Conservation (phyloP, 164 flowering plant genomes). For the Pachysandra terminalis region DNA sequence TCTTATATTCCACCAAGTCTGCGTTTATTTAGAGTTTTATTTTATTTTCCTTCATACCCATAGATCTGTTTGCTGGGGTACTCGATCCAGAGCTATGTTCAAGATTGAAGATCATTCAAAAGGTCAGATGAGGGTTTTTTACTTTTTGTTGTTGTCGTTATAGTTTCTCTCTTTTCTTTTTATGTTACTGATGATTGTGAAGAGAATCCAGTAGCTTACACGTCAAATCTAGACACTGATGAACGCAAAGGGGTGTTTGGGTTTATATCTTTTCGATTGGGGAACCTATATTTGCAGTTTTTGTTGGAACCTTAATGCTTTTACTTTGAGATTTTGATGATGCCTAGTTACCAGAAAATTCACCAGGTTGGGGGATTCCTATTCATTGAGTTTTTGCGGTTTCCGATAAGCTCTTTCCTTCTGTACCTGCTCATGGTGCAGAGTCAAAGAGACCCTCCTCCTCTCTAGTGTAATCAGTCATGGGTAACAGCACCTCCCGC, state of each 20-base stretch:
- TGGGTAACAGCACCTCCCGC: constrained; percentile 37
- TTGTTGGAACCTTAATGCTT: constrained; percentile 5
- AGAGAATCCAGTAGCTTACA: background rate
- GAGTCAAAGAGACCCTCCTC: constrained; percentile 23
- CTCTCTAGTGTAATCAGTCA: constrained; percentile 15
- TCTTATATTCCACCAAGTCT: constrained; percentile 1
- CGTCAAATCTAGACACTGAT: background rate
- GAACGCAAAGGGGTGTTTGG: background rate
- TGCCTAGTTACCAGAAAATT: constrained; percentile 24
- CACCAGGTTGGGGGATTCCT: constrained; percentile 23
- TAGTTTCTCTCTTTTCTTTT: background rate
- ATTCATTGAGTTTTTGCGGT: constrained; percentile 3
- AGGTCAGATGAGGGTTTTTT: constrained; percentile 23
- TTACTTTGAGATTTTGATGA: constrained; percentile 14
- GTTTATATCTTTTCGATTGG: background rate
- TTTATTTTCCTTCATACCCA: background rate
- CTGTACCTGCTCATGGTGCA: constrained; percentile 27
- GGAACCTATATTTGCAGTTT: background rate
- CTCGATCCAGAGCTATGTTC: constrained; percentile 13
- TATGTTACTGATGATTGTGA: background rate
- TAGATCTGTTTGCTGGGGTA: constrained; percentile 15
- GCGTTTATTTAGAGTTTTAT: constrained; percentile 3
- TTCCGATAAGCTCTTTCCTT: constrained; percentile 12
- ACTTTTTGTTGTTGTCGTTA: background rate
- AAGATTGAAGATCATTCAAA: constrained; percentile 12